Evolutionary conservation across 768 basidiomycete genomes (phyloP), one percentile per base, ranked within the genome.

Genomic region (Russula ochroleuca): DNA sequence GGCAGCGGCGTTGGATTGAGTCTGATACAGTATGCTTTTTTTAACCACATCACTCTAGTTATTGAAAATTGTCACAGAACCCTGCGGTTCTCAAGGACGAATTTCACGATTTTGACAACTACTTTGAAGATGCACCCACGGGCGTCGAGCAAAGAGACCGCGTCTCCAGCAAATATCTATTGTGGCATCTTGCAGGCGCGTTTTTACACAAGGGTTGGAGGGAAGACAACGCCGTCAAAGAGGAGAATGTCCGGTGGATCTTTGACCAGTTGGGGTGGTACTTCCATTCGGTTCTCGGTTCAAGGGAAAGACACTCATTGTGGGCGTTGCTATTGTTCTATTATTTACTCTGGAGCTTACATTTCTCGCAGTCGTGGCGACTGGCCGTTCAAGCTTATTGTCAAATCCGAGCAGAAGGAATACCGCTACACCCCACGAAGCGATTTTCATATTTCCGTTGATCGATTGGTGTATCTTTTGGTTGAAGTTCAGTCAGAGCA

Each of bases 371-470:
- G 47, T 23, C 2, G 47, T 23, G 4, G 10, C 47, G 13, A 48
- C 23, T 48, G 47, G 47, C 47, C 3, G 47, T 48, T 48, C 21
- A 48, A 48, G 21, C 3, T 48, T 23, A 23, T 48, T 23, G 21
- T 48, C 41, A 7, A 41, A 41, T 41, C 17, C 9, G 15, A 41
- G 17, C 14, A 41, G 15, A 41, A 17, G 41, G 7, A 15, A 19
- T 41, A 41, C 41, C 17, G 41, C 41, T 49, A 41, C 54, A 55
- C 54, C 54, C 54, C 54, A 55, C 25, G 54, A 55, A 55, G 54
- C 25, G 23, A 55, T 56, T 43, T 56, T 56, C 23, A 25, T 19
- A 3, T 56, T 5, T 54, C 38, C 13, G 37, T 54, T 25, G 15
- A 54, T 54, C 2, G 37, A 3, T 54, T 54, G 37, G 25, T 43